phyloP scores from a whole-genome alignment of 495 filamentous ascomycete species.

The Talaromyces liani region DNA sequence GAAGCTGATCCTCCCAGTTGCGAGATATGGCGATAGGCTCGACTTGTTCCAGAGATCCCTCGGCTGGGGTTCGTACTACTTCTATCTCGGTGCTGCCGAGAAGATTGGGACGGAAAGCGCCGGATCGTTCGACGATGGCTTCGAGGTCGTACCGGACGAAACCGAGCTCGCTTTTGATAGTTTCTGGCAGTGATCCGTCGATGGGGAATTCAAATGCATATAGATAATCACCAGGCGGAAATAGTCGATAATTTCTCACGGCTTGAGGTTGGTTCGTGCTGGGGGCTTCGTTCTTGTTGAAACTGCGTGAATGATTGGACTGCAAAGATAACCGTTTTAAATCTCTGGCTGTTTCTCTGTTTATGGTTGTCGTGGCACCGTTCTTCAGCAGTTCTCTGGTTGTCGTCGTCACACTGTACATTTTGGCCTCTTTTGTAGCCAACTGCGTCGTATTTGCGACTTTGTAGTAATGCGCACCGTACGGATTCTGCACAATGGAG shows the following conservation, averaged over 20 bases:
- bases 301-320: conserved; percentile 76
- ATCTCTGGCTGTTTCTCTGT: conserved; percentile 37
- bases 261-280: conserved; percentile 53
- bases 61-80: conserved; percentile 81
- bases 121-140: conserved; percentile 78
- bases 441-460: conserved; percentile 33
- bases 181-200: conserved; percentile 87
- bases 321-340: conserved; percentile 67
- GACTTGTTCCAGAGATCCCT: conserved; percentile 85
- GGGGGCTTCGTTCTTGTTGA: conserved; percentile 68
- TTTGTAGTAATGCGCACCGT: conserved; percentile 39
- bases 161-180: conserved; percentile 82
- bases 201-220: conserved; percentile 95
- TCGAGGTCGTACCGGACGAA: conserved; percentile 87
- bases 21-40: conserved; percentile 96
- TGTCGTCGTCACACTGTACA: conserved; percentile 25
- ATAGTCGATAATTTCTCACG: conserved; percentile 83
- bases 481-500: conserved; percentile 61
- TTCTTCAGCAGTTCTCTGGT: conserved; percentile 36
- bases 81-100: conserved; percentile 77
- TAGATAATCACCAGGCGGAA: conserved; percentile 83
- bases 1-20: conserved; percentile 96
- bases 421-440: conserved; percentile 40
- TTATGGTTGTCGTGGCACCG: conserved; percentile 27
- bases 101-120: conserved; percentile 87